These are phyloP conservation scores for Cornus controversa DNA, from an alignment of 148 eudicot genomes.

Conservation along the genomic window DNA sequence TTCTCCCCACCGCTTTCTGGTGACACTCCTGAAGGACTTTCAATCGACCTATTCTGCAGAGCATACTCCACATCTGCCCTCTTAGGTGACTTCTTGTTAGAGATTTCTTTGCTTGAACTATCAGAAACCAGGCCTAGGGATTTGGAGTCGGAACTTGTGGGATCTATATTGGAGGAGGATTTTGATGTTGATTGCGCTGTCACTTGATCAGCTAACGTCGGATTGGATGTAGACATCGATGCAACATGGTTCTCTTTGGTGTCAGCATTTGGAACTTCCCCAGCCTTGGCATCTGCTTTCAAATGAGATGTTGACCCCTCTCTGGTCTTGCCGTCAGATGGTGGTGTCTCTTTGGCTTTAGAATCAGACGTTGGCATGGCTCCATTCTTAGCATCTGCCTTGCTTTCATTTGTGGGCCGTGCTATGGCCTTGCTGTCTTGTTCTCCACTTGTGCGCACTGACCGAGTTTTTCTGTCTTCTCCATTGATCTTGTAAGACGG, in stretches of 20 bases:
- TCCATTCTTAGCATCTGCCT: conserved; percentile 38
- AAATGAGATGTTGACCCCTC: conserved; percentile 33
- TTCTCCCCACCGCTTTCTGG: conserved; percentile 22
- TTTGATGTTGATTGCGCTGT: conserved; percentile 22
- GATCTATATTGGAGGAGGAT: conserved; percentile 21
- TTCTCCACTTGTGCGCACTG: conserved; percentile 41
- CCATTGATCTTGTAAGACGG: conserved; percentile 77
- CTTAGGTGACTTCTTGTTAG: conserved; percentile 19
- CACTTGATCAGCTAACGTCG: conserved; percentile 28
- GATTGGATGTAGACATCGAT: conserved; percentile 32
- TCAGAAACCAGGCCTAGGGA: neutral
- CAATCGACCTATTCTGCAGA: conserved; percentile 6
- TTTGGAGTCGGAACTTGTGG: conserved; percentile 10
- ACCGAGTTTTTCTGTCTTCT: conserved; percentile 61
- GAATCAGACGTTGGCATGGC: conserved; percentile 29
- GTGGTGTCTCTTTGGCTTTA: conserved; percentile 35
- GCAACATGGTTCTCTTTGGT: conserved; percentile 23
- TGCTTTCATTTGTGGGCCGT: conserved; percentile 31
- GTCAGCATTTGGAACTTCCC: conserved; percentile 32
- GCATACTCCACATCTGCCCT: conserved; percentile 23
- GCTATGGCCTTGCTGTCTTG: conserved; percentile 38
- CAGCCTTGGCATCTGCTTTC: conserved; percentile 33
- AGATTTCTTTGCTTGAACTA: conserved; percentile 3
- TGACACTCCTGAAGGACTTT: neutral
- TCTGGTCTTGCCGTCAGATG: conserved; percentile 29